Conservation (phyloP, 768 basidiomycete species). For the Leucocoprinus birnbaumii region DNA sequence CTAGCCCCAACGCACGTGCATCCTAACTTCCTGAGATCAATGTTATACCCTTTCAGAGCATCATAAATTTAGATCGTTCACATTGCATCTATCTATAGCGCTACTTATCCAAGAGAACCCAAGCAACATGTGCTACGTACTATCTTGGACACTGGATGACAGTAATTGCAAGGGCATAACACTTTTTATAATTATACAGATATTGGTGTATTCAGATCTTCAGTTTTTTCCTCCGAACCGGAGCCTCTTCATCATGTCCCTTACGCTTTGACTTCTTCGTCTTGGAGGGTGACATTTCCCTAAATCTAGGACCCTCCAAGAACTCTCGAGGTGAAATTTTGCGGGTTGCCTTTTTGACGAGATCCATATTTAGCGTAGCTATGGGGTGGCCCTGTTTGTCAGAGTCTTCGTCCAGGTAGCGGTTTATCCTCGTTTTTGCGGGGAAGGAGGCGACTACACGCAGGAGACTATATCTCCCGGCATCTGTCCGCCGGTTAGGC, state of each 20-base stretch:
- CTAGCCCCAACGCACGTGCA: too few species aligned
- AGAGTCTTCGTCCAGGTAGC: constrained; percentile 34
- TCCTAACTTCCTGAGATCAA: too few species aligned
- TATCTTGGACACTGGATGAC: too few species aligned
- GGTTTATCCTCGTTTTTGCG: constrained; percentile 33
- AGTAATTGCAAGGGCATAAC: too few species aligned
- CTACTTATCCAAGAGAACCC: too few species aligned
- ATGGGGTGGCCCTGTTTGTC: constrained; percentile 37
- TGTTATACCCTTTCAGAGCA: too few species aligned
- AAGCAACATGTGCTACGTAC: too few species aligned
- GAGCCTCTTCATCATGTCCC: background rate
- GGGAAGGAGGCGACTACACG: constrained; percentile 41
- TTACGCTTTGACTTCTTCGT: background rate
- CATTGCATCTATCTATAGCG: too few species aligned
- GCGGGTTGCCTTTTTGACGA: constrained; percentile 36
- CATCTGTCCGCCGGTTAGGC: constrained; percentile 31
- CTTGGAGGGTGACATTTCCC: background rate
- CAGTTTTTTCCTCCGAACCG: background rate
- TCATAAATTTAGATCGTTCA: too few species aligned
- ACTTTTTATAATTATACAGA: too few species aligned
- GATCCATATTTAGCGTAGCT: constrained; percentile 35
- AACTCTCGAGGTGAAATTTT: constrained; percentile 34
- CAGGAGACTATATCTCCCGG: constrained; percentile 38
- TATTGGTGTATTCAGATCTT: too few species aligned
- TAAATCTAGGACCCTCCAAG: constrained; percentile 26